Base-by-base conservation (phyloP, 345 rosid genomes). In the Aurinia saxatilis region DNA sequence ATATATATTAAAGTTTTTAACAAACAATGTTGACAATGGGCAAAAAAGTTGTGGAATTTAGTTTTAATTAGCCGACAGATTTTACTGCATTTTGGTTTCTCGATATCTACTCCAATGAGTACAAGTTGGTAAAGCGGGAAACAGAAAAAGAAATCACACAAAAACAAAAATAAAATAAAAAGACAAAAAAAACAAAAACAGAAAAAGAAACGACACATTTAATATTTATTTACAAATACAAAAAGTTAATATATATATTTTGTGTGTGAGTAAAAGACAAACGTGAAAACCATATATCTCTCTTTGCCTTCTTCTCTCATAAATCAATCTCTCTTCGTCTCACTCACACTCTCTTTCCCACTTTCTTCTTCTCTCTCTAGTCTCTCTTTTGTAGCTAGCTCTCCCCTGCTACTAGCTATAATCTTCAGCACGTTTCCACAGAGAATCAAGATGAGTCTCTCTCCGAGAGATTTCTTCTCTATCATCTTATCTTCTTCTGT, bases 261-360 rank as follows among this genome's bases (percentile, higher is more conserved):
- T 37, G 31, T 6, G 63, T 0, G 44, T 3, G 31, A 76, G 77
- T 40, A 72, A 76, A 81, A 71, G 82, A 76, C 84, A 79, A 77
- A 78, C 78, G 72, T 76, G 78, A 80, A 71, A 75, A 73, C 84
- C 79, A 47, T 21, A n/a, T n/a, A n/a, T n/a, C n/a, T 53, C 71
- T 72, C 54, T 31, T 8, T 31, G 39, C 54, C 47, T 65, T 27
- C 31, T 27, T 35, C 69, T 60, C 68, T 57, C 79, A 63, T 75
- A 78, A 78, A 73, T 63, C 77, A 71, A 49, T 47, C 63, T 67
- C 44, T 27, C 60, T 25, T 50, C 58, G 63, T 14, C 37, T 77
- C 50, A 5, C 54, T 27, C 7, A 27, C 34, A 45, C 75, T 55
- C 16, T 33, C 39, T 27, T 45, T 69, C 51, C 46, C 57, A 23